Evolutionary conservation across 2,329 filamentous ascomycete genomes (phyloP), one percentile per base, ranked within the genome.

Genomic region (Aspergillus sojae): DNA sequence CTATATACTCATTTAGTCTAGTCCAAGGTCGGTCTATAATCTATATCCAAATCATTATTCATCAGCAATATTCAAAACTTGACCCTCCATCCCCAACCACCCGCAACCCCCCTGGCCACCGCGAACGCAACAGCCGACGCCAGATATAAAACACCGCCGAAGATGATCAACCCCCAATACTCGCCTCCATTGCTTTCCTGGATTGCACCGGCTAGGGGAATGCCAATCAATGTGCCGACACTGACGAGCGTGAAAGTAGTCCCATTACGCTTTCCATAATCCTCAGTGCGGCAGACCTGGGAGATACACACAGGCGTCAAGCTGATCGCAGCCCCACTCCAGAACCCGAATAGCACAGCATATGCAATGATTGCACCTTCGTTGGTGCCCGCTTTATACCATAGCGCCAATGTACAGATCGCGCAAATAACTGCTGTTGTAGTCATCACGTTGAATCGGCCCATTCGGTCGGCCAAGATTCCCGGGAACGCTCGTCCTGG

Each of bases 401-500:
- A 75, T 5, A 75, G 54, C 0, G 64, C 65, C 5, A 75, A 61
- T 0, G 67, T 69, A 0, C 70, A 34, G 10, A 72, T 62, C 0
- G 68, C 50, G 41, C 68, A 73, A 1, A 71, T n/a, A 1, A 67
- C 9, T 1, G 63, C 55, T 10, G 67, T 72, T 6, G 69, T 16
- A n/a, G 70, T 62, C 72, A 76, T 77, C 4, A 72, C 67, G 46
- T 77, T 77, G 62, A 77, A 77, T 5, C 74, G 69, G 16, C 77
- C 77, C 1, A 73, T 59, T 16, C 67, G 65, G 48, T 79, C 77
- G 1, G 77, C 75, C 0, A 76, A 10, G 4, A 73, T 67, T 1
- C 75, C 76, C 0, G 77, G 76, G 1, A 79, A 36, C 28, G 69
- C 67, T 4, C 78, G 72, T 19, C 78, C 77, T 4, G 70, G 71